These are phyloP conservation scores for Botrytis paeoniae DNA, from an alignment of 2,329 filamentous ascomycete species.

Conservation along the genomic window DNA sequence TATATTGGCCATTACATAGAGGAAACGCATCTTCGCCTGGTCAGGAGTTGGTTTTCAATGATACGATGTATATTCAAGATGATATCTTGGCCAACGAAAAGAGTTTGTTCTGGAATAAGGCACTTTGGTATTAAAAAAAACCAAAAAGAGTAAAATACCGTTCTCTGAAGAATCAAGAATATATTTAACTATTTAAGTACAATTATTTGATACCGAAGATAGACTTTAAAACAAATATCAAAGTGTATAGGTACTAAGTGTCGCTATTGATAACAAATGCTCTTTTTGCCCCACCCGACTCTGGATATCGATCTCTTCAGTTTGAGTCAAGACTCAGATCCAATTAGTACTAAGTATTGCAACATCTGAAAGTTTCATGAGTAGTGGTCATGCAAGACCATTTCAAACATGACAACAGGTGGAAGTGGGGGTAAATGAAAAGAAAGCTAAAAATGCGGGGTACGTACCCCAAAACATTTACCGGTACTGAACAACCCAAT, in stretches of 20 bases:
- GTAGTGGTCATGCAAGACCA: not conserved
- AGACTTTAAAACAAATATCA: rapidly evolving
- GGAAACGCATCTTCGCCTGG: not conserved
- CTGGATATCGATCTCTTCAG: too few species aligned
- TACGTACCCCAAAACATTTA: not conserved
- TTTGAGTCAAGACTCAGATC: not conserved
- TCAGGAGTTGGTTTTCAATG: not conserved
- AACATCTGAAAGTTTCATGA: not conserved
- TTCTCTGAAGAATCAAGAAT: not conserved
- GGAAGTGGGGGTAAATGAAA: not conserved
- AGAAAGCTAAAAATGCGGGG: not conserved
- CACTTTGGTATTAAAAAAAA: slow-evolving; percentile 4
- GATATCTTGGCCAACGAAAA: not conserved
- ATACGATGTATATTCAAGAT: slow-evolving; percentile 5
- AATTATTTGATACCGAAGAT: not conserved
- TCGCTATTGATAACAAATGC: not conserved
- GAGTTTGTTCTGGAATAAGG: slow-evolving; percentile 5
- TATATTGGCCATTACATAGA: not conserved
- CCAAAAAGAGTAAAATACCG: too few species aligned
- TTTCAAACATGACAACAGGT: not conserved
- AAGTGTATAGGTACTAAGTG: too few species aligned
- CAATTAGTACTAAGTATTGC: not conserved
- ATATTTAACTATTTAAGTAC: not conserved
- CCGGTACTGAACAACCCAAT: not conserved
- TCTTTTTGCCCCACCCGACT: not conserved